Base-by-base conservation (phyloP, 768 basidiomycete species). In the Xanthoconium purpureum region DNA sequence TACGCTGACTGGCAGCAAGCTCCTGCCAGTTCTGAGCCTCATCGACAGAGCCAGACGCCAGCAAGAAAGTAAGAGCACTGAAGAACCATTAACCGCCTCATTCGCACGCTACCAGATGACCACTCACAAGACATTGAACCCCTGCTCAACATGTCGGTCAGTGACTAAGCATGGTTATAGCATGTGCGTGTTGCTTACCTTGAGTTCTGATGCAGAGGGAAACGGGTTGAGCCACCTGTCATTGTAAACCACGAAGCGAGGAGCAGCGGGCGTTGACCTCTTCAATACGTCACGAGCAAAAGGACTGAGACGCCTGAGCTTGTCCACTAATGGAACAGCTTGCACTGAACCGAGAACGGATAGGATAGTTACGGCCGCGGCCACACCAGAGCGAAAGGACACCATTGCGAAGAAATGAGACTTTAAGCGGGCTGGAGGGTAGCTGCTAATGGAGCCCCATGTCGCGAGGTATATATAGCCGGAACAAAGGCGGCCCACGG, bases 161-260 rank as follows among this genome's bases (percentile, higher is more conserved):
- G 36, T 32, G 6, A 30, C 14, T 28, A 15, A 7, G 11, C 24
- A 28, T 29, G 43, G 9, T 7, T 20, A 6, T 40, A 30, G 7
- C 11, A 51, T 28, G 42, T 20, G 28, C 2, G n/a, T 32, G 17
- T 33, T 9, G 28, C 63, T 30, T 62, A 81, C 82, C 57, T 66
- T 63, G 54, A 87, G 71, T 2, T 72, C 63, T 17, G 82, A 73
- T 9, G 72, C 70, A 2, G 74, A 63, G 5, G 85, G 84, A 5
- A 67, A 66, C 0, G 80, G 80, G 46, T 73, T 71, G 30, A 78
- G 72, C 54, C 67, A 83, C 42, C 56, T 61, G 60, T 78, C 77
- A 49, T 72, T 73, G 62, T 78, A 78, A 24, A 71, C 64, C 10
- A 77, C 62, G 33, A 75, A 87, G 63, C 79, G 77, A 40, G 85